Evolutionary conservation across 495 filamentous ascomycete species (phyloP).

Genomic region (Penicillium longicatenatum): DNA sequence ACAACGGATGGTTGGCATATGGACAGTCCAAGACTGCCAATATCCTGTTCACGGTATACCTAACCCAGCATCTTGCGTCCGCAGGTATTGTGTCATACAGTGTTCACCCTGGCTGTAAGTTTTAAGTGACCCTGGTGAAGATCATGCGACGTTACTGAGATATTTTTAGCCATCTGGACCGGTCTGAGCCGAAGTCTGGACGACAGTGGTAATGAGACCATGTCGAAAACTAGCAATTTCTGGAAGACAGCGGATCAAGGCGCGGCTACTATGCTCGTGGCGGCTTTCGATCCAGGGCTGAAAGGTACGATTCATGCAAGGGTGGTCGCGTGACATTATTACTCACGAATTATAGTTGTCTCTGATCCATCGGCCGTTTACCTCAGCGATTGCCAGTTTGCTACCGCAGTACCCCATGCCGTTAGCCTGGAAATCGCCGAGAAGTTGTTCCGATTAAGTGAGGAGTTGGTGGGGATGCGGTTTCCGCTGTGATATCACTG

Average conservation of each 20-base stretch:
- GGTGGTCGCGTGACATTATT: conserved; percentile 8
- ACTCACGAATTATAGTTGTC: conserved; percentile 3
- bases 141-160: neutral
- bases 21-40: conserved; percentile 65
- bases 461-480: conserved; percentile 46
- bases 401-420: conserved; percentile 25
- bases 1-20: conserved; percentile 52
- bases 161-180: conserved; percentile 20
- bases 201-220: conserved; percentile 15
- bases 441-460: conserved; percentile 51
- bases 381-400: conserved; percentile 34
- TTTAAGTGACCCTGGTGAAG: neutral
- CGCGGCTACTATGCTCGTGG: conserved; percentile 55
- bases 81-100: conserved; percentile 25
- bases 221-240: conserved; percentile 23
- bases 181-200: conserved; percentile 23
- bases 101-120: conserved; percentile 31
- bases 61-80: conserved; percentile 14
- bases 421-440: conserved; percentile 32
- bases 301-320: conserved; percentile 25
- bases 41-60: conserved; percentile 51
- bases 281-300: conserved; percentile 55
- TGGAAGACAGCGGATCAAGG: conserved; percentile 55
- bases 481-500: conserved; percentile 25
- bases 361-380: conserved; percentile 23